Percentiles rank a stretch among this genome's conserved stretches.
Evolutionary conservation across 371 early-diverging fungal species (phyloP).

Genomic region (Mycotypha africana): DNA sequence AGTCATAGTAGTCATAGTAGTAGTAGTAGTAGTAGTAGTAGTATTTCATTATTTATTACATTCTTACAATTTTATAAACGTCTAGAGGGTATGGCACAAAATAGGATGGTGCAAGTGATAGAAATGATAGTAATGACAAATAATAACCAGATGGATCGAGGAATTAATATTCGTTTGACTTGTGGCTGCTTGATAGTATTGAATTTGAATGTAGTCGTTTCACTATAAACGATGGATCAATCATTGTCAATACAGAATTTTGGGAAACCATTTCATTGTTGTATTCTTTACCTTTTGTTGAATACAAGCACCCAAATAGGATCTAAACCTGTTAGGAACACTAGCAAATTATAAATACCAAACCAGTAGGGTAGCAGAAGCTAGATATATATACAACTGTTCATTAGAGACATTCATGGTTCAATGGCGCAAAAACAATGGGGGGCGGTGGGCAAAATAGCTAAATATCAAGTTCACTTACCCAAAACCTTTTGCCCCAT

Average conservation of each 20-base stretch:
- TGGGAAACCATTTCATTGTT: neutral
- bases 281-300: conserved; percentile 33
- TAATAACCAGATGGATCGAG: conserved; percentile 39
- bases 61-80: conserved; percentile 41
- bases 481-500: conserved; percentile 49
- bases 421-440: too few relatives aligned
- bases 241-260: neutral
- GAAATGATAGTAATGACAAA: conserved; percentile 20
- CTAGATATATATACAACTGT: conserved; percentile 6
- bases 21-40: too few relatives aligned
- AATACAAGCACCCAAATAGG: conserved; percentile 43
- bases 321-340: conserved; percentile 39
- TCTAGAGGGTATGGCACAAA: conserved; percentile 42
- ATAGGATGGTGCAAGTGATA: conserved; percentile 31
- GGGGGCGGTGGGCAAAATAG: too few relatives aligned
- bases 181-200: conserved; percentile 38
- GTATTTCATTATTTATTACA: too few relatives aligned
- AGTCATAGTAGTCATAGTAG: too few relatives aligned
- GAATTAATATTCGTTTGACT: conserved; percentile 33
- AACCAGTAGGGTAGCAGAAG: conserved; percentile 39
- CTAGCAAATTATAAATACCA: conserved; percentile 33
- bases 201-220: conserved; percentile 43
- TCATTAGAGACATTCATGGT: too few relatives aligned
- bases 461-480: too few relatives aligned
- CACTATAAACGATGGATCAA: conserved; percentile 20